Base-by-base conservation (phyloP, 768 basidiomycete species). In the Aureoboletus auriporus region DNA sequence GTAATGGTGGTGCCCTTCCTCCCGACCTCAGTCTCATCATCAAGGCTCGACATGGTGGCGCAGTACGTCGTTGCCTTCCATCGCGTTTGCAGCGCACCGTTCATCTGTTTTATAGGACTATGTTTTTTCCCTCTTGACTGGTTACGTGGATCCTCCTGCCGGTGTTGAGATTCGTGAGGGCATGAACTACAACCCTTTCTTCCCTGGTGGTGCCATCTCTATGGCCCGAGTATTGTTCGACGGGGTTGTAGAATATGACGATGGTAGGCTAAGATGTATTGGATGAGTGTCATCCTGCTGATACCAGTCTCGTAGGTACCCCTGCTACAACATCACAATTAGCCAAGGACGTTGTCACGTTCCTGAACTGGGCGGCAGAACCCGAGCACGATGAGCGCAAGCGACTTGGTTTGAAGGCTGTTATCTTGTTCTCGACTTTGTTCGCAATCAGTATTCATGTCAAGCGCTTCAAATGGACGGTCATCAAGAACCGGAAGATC, bases 101-200 rank as follows among this genome's bases (percentile, higher is more conserved):
- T 54, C 33, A 41, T 44, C 46, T 36, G 36, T 40, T 35, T 44
- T 28, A 17, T 28, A 96, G 93, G 93, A 99, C 74, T 99, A 99
- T 68, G 77, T 99, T 60, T 98, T 93, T 75, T 84, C 95, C 47
- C 86, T 99, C 49, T 78, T 99, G 57, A 99, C 96, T 29, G 96
- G 96, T 49, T 98, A 98, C 72, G 77, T 92, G 37, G 96, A 98
- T 61, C 87, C 96, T 44, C 96, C 96, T 37, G 92, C 95, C 51
- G 93, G 92, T 50, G 88, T 95, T 53, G 89, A 92, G 66, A 77
- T 95, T 56, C 91, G 90, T 69, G 95, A 97, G 44, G 95, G 92
- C 57, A 89, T 97, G 91, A 96, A 94, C 80, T 98, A 96, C 79
- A 93, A 92, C 74, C 93, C 93, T 16, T 98, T 86, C 77, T 99